phyloP scores from a whole-genome alignment of 371 early-diverging fungal species.

The Mortierella sp. region DNA sequence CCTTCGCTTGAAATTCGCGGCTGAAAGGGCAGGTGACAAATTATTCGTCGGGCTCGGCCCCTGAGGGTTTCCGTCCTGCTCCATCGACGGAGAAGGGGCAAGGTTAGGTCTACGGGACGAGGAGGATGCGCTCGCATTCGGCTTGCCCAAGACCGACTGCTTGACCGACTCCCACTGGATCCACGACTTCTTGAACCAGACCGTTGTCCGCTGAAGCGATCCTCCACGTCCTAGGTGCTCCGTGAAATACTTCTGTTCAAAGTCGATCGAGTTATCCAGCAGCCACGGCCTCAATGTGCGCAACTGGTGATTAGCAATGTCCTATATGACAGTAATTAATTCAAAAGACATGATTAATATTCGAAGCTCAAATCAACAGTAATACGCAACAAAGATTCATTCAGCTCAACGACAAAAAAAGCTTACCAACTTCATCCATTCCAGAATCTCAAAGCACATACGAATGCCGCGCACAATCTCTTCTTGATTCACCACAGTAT shows the following conservation, averaged over 20 bases:
- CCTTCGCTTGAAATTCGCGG: slow-evolving; percentile 26
- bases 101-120: slow-evolving; percentile 15
- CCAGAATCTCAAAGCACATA: slow-evolving; percentile 75
- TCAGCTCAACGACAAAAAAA: neutral
- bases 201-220: slow-evolving; percentile 44
- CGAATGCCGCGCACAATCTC: slow-evolving; percentile 68
- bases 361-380: slow-evolving; percentile 16
- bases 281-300: slow-evolving; percentile 71
- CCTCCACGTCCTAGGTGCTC: slow-evolving; percentile 60
- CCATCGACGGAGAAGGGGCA: neutral
- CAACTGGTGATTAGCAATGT: slow-evolving; percentile 78
- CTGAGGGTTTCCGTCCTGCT: neutral
- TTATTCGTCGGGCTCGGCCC: slow-evolving; percentile 48
- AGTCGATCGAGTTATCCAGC: slow-evolving; percentile 60
- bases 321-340: slow-evolving; percentile 61
- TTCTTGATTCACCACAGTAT: slow-evolving; percentile 40
- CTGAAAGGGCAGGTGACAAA: slow-evolving; percentile 20
- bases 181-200: slow-evolving; percentile 60
- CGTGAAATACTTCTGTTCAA: slow-evolving; percentile 77
- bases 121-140: neutral
- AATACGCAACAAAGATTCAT: slow-evolving; percentile 34
- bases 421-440: slow-evolving; percentile 81
- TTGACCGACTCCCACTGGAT: slow-evolving; percentile 52
- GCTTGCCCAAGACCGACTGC: slow-evolving; percentile 30
- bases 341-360: no score